phyloP scores from a whole-genome alignment of 2,329 filamentous ascomycete genomes.

The Pseudonectria foliicola region DNA sequence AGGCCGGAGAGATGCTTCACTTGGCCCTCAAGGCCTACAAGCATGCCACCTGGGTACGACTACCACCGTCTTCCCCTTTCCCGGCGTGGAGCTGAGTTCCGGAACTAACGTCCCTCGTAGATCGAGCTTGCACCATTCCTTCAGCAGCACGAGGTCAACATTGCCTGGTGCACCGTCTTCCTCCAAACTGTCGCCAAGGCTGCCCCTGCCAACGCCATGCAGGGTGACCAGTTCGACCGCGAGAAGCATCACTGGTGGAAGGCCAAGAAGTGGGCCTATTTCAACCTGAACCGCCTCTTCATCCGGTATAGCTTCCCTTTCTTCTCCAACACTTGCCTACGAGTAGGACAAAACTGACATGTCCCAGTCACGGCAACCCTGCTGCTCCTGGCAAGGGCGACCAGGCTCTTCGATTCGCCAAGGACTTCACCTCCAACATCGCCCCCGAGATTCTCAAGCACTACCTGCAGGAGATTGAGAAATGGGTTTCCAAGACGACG shows the following conservation, averaged over 20 bases:
- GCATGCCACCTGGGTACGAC: conserved; percentile 82
- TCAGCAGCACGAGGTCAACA: conserved; percentile 73
- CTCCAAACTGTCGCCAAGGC: conserved; percentile 81
- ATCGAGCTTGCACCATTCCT: conserved; percentile 78
- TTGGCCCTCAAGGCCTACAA: conserved; percentile 96
- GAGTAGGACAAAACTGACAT: conserved; percentile 1
- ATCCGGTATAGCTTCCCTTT: conserved; percentile 56
- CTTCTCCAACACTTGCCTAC: background rate
- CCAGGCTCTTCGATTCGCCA: conserved; percentile 75
- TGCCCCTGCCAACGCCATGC: conserved; percentile 73
- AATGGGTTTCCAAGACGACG: conserved; percentile 89
- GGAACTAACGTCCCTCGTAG: conserved; percentile 41
- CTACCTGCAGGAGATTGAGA: conserved; percentile 90
- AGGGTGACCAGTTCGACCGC: conserved; percentile 74
- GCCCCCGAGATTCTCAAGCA: conserved; percentile 94
- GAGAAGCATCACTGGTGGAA: conserved; percentile 99
- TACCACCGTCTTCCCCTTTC: conserved; percentile 1
- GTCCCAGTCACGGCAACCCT: conserved; percentile 77
- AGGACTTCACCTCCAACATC: conserved; percentile 83
- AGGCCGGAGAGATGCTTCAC: conserved; percentile 94
- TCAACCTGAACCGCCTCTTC: conserved; percentile 91
- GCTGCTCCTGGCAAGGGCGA: conserved; percentile 65
- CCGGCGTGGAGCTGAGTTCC: background rate
- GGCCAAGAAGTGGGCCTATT: conserved; percentile 99
- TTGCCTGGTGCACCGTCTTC: conserved; percentile 95